phyloP scores from a whole-genome alignment of 345 rosid species.

The Eucalyptus sp. region DNA sequence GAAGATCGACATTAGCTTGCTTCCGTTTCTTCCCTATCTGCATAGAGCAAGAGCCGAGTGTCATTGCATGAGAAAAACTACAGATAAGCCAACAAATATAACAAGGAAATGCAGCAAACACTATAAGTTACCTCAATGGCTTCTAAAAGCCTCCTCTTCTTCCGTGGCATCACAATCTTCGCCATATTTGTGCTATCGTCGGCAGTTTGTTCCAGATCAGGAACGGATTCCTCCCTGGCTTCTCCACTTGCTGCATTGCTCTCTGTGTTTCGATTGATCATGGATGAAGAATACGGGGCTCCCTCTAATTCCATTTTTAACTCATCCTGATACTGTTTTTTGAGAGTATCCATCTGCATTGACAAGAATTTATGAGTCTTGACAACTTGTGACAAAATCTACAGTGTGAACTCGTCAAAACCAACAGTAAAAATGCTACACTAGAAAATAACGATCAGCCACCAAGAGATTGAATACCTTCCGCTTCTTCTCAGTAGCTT shows the following conservation, averaged over 20 bases:
- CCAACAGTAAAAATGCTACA: not conserved
- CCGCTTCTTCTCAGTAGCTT: constrained; percentile 53
- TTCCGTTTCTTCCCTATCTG: constrained; percentile 38
- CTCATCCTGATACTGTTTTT: constrained; percentile 84
- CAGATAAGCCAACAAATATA: not conserved
- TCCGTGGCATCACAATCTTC: constrained; percentile 41
- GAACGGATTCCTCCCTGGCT: constrained; percentile 18
- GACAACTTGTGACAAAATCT: not conserved
- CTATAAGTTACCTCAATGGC: constrained; percentile 54
- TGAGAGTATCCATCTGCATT: constrained; percentile 52
- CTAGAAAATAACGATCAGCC: not conserved
- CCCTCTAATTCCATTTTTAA: constrained; percentile 54
- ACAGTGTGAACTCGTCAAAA: not conserved
- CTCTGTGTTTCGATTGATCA: constrained; percentile 1
- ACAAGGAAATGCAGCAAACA: not conserved
- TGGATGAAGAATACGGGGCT: constrained; percentile 2
- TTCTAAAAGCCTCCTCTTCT: constrained; percentile 43
- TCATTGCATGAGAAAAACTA: not conserved
- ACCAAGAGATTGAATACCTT: constrained; percentile 21
- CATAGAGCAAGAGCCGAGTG: not conserved
- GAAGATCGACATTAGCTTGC: constrained; percentile 19
- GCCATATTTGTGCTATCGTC: constrained; percentile 27
- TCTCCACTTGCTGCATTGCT: constrained; percentile 6
- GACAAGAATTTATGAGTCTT: not conserved
- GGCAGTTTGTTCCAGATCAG: constrained; percentile 22